Evolutionary conservation across 768 basidiomycete species (phyloP), one percentile per base, ranked within the genome.

Genomic region (Kwoniella dendrophila): DNA sequence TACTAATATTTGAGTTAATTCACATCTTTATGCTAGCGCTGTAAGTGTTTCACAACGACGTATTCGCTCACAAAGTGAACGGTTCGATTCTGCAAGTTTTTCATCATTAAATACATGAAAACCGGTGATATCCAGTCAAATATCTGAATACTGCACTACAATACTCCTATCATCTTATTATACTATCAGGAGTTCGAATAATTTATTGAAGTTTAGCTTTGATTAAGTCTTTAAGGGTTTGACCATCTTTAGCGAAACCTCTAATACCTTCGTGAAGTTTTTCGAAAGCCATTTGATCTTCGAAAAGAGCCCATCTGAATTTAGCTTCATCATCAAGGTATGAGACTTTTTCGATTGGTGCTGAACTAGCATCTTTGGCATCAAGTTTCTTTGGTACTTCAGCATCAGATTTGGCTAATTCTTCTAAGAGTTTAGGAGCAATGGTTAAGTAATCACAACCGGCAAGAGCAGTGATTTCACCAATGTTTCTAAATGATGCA

Each of bases 401-500:
- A 0, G 83, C 86, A 50, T 55, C 58, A 33, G 73, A 75, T 67
- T 75, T 73, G 84, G 90, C 89, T 80, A 99, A 89, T 82, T 98
- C 87, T 77, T 97, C 91, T 63, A 97, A 88, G 48, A 99, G 85
- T 40, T 84, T 69, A 52, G 95, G 95, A 1, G 94, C 83, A 77
- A 99, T 97, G 76, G 96, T 99, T 70, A 99, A 83, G 86, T 90
- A 99, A 82, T 99, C 96, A 66, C 94, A 90, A 68, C 96, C 96
- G 54, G 95, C 93, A 57, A 99, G 86, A 2, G 90, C 85, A 80
- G 87, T 90, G 83, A 98, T 96, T 83, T 98, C 96, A 72, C 90
- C 90, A 59, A 81, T 80, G 84, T 97, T 98, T 79, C 96, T 90
- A 93, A 99, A 97, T 32, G 92, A 95, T 62, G 96, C 96, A 78